Percentiles rank a stretch among this genome's conserved stretches.
Evolutionary conservation across 1,284 basidiomycete species (phyloP).

Genomic region (Tylopilus sp.): DNA sequence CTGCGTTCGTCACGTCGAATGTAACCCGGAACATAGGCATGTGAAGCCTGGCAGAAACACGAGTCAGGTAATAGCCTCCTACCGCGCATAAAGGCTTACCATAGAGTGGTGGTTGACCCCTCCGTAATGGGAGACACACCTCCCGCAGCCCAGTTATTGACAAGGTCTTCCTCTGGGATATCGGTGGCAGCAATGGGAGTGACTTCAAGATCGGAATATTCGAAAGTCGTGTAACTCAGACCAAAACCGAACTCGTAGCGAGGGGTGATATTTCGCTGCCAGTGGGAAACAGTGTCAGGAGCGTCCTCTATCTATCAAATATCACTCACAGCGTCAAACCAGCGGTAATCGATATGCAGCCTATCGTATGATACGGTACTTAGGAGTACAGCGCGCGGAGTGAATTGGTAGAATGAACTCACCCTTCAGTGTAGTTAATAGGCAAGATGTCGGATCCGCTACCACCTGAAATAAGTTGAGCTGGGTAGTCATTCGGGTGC

Average conservation of each 20-base stretch:
- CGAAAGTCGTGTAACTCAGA: conserved; percentile 86
- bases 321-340: conserved; percentile 54
- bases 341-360: conserved; percentile 69
- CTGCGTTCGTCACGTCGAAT: conserved; percentile 71
- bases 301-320: background rate
- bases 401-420: conserved; percentile 32
- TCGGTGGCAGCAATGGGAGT: conserved; percentile 47
- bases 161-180: conserved; percentile 50
- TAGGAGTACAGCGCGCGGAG: conserved; percentile 22
- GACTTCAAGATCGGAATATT: conserved; percentile 68
- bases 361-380: conserved; percentile 22
- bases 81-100: conserved; percentile 27
- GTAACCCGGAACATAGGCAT: conserved; percentile 67
- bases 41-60: conserved; percentile 62
- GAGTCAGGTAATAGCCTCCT: background rate
- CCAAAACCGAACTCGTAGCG: conserved; percentile 72
- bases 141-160: conserved; percentile 68
- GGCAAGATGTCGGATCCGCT: conserved; percentile 35
- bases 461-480: conserved; percentile 46
- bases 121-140: conserved; percentile 48
- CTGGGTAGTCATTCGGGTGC: conserved; percentile 41
- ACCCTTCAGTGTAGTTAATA: conserved; percentile 53
- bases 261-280: conserved; percentile 62
- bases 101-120: conserved; percentile 42
- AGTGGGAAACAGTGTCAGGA: background rate